Percentiles rank a stretch among this genome's conserved stretches.
Conservation (phyloP, 805 yeast species). For the Spathaspora girioi region DNA sequence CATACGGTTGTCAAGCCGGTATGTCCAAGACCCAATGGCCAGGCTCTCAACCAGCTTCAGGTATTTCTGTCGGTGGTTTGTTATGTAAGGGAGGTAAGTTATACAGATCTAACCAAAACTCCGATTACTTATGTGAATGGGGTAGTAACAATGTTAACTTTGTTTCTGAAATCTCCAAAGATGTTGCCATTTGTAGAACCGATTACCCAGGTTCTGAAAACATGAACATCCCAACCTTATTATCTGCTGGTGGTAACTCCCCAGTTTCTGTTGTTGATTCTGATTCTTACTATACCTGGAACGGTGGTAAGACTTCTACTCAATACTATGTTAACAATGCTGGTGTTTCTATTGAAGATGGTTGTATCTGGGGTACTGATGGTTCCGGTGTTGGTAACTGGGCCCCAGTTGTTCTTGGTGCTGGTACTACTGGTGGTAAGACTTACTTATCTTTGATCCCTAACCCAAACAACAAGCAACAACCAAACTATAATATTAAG, state of each 20-base stretch:
- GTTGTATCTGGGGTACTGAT: slow-evolving; percentile 88
- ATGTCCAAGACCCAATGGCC: slow-evolving; percentile 99
- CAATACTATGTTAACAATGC: slow-evolving; percentile 98
- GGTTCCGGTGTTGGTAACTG: slow-evolving; percentile 91
- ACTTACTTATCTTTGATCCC: slow-evolving; percentile 89
- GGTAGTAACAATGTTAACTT: slow-evolving; percentile 71
- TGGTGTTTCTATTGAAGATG: slow-evolving; percentile 85
- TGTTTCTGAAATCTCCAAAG: slow-evolving; percentile 56
- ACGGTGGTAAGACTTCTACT: slow-evolving; percentile 79
- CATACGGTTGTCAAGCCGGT: slow-evolving; percentile 98
- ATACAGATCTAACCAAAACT: slow-evolving; percentile 66
- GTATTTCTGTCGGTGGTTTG: slow-evolving; percentile 93
- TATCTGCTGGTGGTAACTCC: slow-evolving; percentile 59
- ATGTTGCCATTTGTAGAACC: slow-evolving; percentile 92
- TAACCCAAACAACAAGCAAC: slow-evolving; percentile 79
- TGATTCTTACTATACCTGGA: slow-evolving; percentile 76
- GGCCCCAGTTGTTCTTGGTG: slow-evolving; percentile 96
- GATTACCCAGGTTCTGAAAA: slow-evolving; percentile 99
- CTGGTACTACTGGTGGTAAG: slow-evolving; percentile 68
- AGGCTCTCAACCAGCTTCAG: slow-evolving; percentile 75
- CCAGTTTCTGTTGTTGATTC: slow-evolving; percentile 80
- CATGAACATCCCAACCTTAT: slow-evolving; percentile 92
- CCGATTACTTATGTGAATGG: slow-evolving; percentile 80
- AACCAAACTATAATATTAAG: slow-evolving; percentile 55
- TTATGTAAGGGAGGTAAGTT: slow-evolving; percentile 79